Evolutionary conservation across 2,329 filamentous ascomycete genomes (phyloP).

Genomic region (Sporothrix luriei): DNA sequence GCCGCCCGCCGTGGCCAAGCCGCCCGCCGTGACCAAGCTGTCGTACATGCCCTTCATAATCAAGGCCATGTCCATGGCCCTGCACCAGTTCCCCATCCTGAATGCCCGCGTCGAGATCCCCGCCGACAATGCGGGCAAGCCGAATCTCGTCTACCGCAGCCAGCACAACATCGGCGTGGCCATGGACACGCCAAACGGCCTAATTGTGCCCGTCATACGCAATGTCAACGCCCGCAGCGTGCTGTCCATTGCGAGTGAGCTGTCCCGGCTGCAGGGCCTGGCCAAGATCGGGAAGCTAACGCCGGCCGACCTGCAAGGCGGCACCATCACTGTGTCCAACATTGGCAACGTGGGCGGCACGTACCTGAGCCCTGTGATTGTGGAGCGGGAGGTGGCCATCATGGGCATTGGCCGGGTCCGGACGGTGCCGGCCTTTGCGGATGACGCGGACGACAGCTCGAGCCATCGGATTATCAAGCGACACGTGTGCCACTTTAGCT

Average conservation of each 20-base stretch:
- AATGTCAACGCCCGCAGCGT: conserved; percentile 79
- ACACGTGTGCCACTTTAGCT: conserved; percentile 88
- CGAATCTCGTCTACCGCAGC: conserved; percentile 73
- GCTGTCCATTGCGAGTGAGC: conserved; percentile 73
- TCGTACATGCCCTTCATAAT: conserved; percentile 94
- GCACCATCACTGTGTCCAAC: conserved; percentile 94
- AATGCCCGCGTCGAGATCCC: conserved; percentile 77
- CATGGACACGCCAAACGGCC: conserved; percentile 86
- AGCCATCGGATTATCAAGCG: conserved; percentile 69
- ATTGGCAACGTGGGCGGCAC: conserved; percentile 94
- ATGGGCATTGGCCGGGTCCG: conserved; percentile 82
- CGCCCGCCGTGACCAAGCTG: conserved; percentile 60
- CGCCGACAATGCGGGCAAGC: conserved; percentile 55
- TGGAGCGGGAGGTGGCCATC: conserved; percentile 88
- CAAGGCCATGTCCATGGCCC: conserved; percentile 86
- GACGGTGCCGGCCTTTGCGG: conserved; percentile 76
- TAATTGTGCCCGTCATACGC: conserved; percentile 89
- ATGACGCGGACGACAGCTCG: conserved; percentile 54
- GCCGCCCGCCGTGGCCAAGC: conserved; percentile 55
- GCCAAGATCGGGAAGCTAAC: conserved; percentile 75
- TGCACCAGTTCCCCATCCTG: conserved; percentile 80
- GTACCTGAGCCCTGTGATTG: conserved; percentile 87
- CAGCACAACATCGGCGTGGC: conserved; percentile 95
- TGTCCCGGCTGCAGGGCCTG: conserved; percentile 70
- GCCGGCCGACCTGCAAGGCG: conserved; percentile 74